A percentile compares a stretch with the other conserved stretches of the same genome.
Evolutionary conservation across 2,329 filamentous ascomycete species (phyloP).

Genomic region (Curvularia sp.): DNA sequence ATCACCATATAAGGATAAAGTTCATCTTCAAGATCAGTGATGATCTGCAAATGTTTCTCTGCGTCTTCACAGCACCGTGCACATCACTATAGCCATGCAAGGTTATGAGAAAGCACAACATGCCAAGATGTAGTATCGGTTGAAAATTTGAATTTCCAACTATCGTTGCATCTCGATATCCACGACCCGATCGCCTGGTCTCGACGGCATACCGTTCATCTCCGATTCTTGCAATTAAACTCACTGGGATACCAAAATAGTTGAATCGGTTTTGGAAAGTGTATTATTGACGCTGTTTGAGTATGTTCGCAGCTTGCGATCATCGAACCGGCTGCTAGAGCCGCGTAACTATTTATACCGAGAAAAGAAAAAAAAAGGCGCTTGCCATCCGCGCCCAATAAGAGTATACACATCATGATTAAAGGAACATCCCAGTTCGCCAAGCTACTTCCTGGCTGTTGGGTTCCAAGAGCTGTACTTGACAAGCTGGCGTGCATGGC

Average conservation of each 20-base stretch:
- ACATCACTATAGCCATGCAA: background rate
- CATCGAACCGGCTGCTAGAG: background rate
- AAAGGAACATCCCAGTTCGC: background rate
- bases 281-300: slow-evolving; percentile 1
- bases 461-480: slow-evolving; percentile 58
- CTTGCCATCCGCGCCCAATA: background rate
- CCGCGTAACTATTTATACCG: slow-evolving; percentile 2
- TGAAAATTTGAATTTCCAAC: background rate
- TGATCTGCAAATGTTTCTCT: background rate
- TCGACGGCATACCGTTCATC: background rate
- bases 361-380: background rate
- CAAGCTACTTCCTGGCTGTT: slow-evolving; percentile 48
- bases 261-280: background rate
- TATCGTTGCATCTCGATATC: background rate
- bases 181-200: background rate
- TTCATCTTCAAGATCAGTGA: background rate
- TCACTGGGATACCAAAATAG: too few relatives aligned
- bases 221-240: background rate
- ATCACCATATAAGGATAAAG: background rate
- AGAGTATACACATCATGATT: slow-evolving; percentile 3
- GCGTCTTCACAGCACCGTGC: background rate
- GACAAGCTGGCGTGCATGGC: slow-evolving; percentile 56
- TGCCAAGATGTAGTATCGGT: background rate
- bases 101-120: background rate
- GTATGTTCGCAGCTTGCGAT: background rate